Evolutionary conservation across 805 yeast species (phyloP).

Genomic region (Barnettozyma sp.): DNA sequence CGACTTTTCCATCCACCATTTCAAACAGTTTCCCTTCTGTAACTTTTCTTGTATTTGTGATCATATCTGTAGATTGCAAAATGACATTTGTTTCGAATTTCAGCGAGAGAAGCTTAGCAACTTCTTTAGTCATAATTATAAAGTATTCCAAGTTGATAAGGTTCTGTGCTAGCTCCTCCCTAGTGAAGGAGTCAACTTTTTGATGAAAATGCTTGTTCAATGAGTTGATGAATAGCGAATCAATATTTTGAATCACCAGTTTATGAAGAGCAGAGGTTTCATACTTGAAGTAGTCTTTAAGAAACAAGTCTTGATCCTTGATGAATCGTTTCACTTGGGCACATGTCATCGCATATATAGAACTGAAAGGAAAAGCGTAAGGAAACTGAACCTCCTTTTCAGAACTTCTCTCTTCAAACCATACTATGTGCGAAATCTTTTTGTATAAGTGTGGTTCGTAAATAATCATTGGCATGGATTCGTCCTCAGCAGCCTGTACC

Average conservation of each 20-base stretch:
- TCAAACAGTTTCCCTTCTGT: slow-evolving; percentile 80
- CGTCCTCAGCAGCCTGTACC: slow-evolving; percentile 64
- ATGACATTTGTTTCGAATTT: slow-evolving; percentile 36
- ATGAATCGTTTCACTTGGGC: slow-evolving; percentile 63
- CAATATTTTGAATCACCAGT: slow-evolving; percentile 54
- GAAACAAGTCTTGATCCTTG: slow-evolving; percentile 54
- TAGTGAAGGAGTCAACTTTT: slow-evolving; percentile 61
- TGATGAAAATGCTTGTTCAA: slow-evolving; percentile 58
- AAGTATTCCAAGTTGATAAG: slow-evolving; percentile 84
- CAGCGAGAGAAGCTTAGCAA: slow-evolving; percentile 33
- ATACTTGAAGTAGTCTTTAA: slow-evolving; percentile 59
- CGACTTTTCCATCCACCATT: slow-evolving; percentile 73
- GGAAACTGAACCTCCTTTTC: slow-evolving; percentile 38
- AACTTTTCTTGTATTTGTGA: slow-evolving; percentile 51
- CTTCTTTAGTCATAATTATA: slow-evolving; percentile 62
- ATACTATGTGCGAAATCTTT: slow-evolving; percentile 55
- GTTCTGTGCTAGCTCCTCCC: slow-evolving; percentile 88
- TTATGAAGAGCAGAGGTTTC: slow-evolving; percentile 54
- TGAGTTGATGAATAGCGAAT: slow-evolving; percentile 57
- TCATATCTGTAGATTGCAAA: slow-evolving; percentile 46
- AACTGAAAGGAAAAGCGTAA: slow-evolving; percentile 76
- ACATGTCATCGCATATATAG: slow-evolving; percentile 82
- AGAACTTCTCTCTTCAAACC: slow-evolving; percentile 53
- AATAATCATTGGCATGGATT: slow-evolving; percentile 80
- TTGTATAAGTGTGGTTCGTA: slow-evolving; percentile 53